Conservation (phyloP, 2,329 filamentous ascomycete genomes). For the Venturia asperata region DNA sequence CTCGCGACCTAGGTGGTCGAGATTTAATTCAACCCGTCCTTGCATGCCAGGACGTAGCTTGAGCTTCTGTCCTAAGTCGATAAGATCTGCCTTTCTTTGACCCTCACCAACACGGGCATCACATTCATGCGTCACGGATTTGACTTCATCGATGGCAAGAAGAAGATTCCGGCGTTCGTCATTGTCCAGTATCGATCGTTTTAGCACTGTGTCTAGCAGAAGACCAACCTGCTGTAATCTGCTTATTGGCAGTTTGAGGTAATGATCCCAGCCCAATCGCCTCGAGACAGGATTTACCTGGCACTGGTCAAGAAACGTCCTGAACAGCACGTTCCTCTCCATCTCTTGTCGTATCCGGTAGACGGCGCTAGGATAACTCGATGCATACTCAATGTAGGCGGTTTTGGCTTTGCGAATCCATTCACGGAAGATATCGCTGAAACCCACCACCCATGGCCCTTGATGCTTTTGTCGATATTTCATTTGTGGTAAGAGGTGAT, state of each 20-base stretch:
- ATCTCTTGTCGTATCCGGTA: constrained; percentile 78
- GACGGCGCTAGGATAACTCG: constrained; percentile 74
- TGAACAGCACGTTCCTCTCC: constrained; percentile 78
- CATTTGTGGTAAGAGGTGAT: constrained; percentile 82
- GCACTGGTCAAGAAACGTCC: constrained; percentile 73
- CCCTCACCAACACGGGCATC: constrained; percentile 89
- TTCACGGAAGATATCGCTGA: constrained; percentile 95
- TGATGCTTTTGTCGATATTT: constrained; percentile 97
- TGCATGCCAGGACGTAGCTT: constrained; percentile 83
- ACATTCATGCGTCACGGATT: constrained; percentile 79
- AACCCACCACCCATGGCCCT: constrained; percentile 86
- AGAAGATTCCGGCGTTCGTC: constrained; percentile 83
- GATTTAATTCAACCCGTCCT: constrained; percentile 70
- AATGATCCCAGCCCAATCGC: constrained; percentile 88
- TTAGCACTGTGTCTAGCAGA: constrained; percentile 72
- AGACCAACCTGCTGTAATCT: constrained; percentile 85
- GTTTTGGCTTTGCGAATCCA: constrained; percentile 92
- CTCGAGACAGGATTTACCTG: constrained; percentile 71
- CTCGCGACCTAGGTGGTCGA: constrained; percentile 89
- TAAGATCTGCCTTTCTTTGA: constrained; percentile 81
- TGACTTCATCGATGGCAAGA: constrained; percentile 86
- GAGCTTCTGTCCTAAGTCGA: constrained; percentile 75
- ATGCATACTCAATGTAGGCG: constrained; percentile 88
- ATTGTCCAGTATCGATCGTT: constrained; percentile 73
- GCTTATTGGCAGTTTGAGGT: constrained; percentile 87